A percentile compares a stretch with the other conserved stretches of the same genome.
These are phyloP conservation scores for Tetrapisispora nanseiensis DNA, from an alignment of 805 yeast genomes.

Conservation along the genomic window DNA sequence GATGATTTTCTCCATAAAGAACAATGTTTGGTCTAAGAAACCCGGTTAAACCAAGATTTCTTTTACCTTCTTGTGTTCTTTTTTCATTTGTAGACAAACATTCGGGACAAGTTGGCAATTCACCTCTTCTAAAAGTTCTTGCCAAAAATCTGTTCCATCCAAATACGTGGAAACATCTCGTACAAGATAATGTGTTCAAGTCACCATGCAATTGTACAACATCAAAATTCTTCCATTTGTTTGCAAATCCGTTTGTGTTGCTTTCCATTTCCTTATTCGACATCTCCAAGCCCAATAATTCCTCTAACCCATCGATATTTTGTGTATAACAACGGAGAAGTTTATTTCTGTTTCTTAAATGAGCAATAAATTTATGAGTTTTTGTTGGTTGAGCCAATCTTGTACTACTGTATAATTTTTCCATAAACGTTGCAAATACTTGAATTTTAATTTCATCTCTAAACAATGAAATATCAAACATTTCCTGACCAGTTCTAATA, in stretches of 20 bases:
- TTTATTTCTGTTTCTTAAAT: constrained; percentile 50
- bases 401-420: constrained; percentile 57
- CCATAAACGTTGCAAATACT: constrained; percentile 86
- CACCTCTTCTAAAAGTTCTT: constrained; percentile 45
- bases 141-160: constrained; percentile 53
- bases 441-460: constrained; percentile 53
- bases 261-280: constrained; percentile 34
- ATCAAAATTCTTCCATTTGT: constrained; percentile 52
- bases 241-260: constrained; percentile 19
- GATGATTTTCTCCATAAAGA: constrained; percentile 89
- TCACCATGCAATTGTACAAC: constrained; percentile 92
- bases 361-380: constrained; percentile 66
- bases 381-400: constrained; percentile 66
- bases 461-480: constrained; percentile 80
- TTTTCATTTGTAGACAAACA: constrained; percentile 51
- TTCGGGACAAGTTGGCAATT: constrained; percentile 64
- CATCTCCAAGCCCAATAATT: constrained; percentile 48
- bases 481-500: constrained; percentile 75
- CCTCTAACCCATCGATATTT: constrained; percentile 84
- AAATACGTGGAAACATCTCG: constrained; percentile 48
- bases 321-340: constrained; percentile 86
- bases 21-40: constrained; percentile 81
- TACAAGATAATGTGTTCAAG: constrained; percentile 65
- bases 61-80: constrained; percentile 58
- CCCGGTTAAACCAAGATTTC: constrained; percentile 65